A percentile compares a stretch with the other conserved stretches of the same genome.
Evolutionary conservation across 2,329 filamentous ascomycete genomes (phyloP).

Genomic region (Fusarium piperis): DNA sequence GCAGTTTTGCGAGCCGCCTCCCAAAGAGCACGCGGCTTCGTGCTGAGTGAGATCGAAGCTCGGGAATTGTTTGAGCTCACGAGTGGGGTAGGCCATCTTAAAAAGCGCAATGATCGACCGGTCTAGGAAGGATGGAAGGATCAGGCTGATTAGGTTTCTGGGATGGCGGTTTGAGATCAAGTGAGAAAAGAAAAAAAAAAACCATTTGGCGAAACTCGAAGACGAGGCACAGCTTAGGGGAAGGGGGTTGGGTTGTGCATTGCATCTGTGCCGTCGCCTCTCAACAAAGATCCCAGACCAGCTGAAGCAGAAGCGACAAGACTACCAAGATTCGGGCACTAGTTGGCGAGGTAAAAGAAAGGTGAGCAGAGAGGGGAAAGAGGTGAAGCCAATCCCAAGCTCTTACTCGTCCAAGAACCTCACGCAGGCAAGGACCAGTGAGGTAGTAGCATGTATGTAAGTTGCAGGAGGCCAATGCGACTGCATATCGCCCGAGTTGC

Average conservation of each 20-base stretch:
- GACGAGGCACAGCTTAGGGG: neutral
- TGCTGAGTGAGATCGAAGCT: conserved; percentile 23
- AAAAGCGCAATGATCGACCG: conserved; percentile 22
- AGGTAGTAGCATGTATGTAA: conserved; percentile 10
- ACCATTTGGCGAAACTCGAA: neutral
- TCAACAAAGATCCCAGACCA: neutral
- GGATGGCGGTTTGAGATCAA: conserved; percentile 5
- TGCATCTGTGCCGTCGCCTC: conserved; percentile 1
- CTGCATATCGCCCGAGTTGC: conserved; percentile 9
- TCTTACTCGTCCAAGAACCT: conserved; percentile 8
- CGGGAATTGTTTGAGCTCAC: conserved; percentile 9
- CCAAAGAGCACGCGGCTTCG: neutral
- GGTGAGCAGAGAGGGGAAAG: conserved; percentile 8
- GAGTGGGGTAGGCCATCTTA: conserved; percentile 15
- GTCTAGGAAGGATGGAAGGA: conserved; percentile 8
- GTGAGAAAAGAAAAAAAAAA: conserved; percentile 5
- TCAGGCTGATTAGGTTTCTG: conserved; percentile 8
- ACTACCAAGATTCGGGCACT: conserved; percentile 9
- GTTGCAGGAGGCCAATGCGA: conserved; percentile 24
- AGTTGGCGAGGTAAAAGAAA: conserved; percentile 19
- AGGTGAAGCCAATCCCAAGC: conserved; percentile 1
- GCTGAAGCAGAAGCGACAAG: conserved; percentile 8
- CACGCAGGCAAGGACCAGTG: conserved; percentile 23
- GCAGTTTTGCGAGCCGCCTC: neutral
- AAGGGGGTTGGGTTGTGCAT: conserved; percentile 1